Evolutionary conservation across 2,329 filamentous ascomycete species (phyloP).

Genomic region (Pseudogymnoascus sp.): DNA sequence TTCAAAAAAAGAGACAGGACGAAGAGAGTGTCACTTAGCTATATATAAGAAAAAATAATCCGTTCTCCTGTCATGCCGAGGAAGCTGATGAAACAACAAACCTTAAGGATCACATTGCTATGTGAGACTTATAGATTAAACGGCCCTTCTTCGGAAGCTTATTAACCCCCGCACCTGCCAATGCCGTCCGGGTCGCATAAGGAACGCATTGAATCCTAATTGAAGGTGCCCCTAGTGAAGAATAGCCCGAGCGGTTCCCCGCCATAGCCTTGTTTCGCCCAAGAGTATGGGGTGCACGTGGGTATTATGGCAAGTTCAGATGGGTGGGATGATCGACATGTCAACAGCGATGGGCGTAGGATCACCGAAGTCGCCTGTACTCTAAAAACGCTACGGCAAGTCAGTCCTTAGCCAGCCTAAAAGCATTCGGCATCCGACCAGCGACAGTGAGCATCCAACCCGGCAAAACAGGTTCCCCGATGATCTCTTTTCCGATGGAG

Average conservation of each 20-base stretch:
- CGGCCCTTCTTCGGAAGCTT: conserved; percentile 3
- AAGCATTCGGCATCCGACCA: not conserved
- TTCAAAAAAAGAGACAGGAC: not conserved
- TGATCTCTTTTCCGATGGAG: not conserved
- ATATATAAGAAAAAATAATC: not conserved
- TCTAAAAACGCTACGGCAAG: not conserved
- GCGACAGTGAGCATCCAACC: not conserved
- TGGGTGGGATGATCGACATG: not conserved
- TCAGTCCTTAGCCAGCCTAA: not conserved
- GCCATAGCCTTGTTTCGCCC: not conserved
- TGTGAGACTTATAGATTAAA: not conserved
- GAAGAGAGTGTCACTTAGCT: not conserved
- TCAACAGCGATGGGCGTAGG: not conserved
- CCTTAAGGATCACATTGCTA: not conserved
- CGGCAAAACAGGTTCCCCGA: not conserved
- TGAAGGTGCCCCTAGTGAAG: not conserved
- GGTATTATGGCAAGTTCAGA: not conserved
- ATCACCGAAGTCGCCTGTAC: not conserved
- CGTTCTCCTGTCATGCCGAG: not conserved
- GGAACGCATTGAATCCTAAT: conserved; percentile 1
- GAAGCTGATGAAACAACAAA: not conserved
- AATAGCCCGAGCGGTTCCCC: not conserved
- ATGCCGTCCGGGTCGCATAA: not conserved
- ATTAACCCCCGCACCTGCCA: not conserved
- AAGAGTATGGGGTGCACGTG: conserved; percentile 5